Evolutionary conservation across 202 grass and related monocot species (phyloP), one percentile per base, ranked within the genome.

Genomic region (Schoenoplectus tabernaemontani): DNA sequence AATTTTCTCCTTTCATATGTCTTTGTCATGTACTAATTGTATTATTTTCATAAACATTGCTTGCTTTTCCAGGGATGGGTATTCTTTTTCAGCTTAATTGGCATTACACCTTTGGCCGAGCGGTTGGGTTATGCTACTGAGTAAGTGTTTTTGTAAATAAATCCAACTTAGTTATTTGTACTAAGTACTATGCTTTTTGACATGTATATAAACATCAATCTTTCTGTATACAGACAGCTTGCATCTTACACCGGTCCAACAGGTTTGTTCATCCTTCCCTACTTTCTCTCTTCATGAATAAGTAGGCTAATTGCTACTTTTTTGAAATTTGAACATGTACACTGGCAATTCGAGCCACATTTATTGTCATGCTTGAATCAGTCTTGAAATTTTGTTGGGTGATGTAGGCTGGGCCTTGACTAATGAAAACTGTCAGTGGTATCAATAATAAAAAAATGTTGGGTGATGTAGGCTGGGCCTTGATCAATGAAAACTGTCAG

Each of bases 31-130:
- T 61, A 75, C 59, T 83, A 75, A 82, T 78, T 53, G 64, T 34
- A 58, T 80, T 61, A 71, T 41, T 7, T 69, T 64, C 22, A 36
- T n/a, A n/a, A 57, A 46, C 17, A 85, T 54, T 82, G 42, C 39
- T 32, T 46, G 5, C 23, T 80, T 57, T 53, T 80, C 79, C 95
- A 98, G 91, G 96, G 86, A 82, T 98, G 96, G 96, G 91, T 98
- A 90, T 98, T 98, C 88, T 87, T 98, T 91, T 98, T 95, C 90
- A 98, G 96, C 64, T 86, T 98, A 81, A 84, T 98, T 57, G 96
- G 96, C 30, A 98, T 98, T 56, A 92, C 82, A 16, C 96, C 96
- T 58, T 75, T 98, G 78, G 96, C 96, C 71, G 96, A 98, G 86
- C 91, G 96, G 84, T 87, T 98, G 83, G 96, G 96, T 77, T 98